Evolutionary conservation across 352 stramenopile genomes (phyloP).

Genomic region (Phytophthora uliginosa): DNA sequence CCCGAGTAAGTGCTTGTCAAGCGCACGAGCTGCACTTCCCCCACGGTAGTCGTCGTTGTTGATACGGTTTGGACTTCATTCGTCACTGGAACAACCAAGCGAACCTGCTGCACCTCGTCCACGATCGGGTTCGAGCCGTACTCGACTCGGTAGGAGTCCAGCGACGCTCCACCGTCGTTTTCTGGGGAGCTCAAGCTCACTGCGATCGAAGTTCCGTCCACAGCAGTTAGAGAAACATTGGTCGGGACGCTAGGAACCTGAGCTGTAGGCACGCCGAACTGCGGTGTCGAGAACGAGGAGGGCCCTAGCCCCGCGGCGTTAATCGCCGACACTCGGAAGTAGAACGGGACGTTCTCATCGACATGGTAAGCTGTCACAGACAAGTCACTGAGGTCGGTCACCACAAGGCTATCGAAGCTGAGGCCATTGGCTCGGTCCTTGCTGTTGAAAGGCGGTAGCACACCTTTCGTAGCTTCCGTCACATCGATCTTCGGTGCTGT

Average conservation of each 20-base stretch:
- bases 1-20: conserved; percentile 85
- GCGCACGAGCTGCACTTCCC: conserved; percentile 93
- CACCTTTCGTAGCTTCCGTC: conserved; percentile 75
- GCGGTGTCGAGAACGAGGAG: conserved; percentile 77
- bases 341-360: conserved; percentile 96
- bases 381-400: conserved; percentile 93
- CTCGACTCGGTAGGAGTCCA: conserved; percentile 95
- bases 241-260: conserved; percentile 75
- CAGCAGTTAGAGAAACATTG: conserved; percentile 79
- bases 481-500: conserved; percentile 89
- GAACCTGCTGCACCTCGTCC: conserved; percentile 85
- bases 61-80: conserved; percentile 86
- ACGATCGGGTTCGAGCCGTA: conserved; percentile 85
- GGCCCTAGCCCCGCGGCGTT: conserved; percentile 89
- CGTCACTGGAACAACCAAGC: conserved; percentile 64
- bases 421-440: conserved; percentile 85
- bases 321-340: conserved; percentile 94
- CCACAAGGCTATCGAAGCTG: conserved; percentile 87
- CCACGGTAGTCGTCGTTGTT: conserved; percentile 63
- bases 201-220: conserved; percentile 91
- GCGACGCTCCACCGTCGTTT: conserved; percentile 84
- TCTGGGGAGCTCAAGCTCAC: conserved; percentile 82
- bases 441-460: conserved; percentile 93
- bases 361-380: conserved; percentile 85
- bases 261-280: conserved; percentile 88